These are phyloP conservation scores for Hypoxylon fuscum DNA, from an alignment of 495 filamentous ascomycete species.

Conservation along the genomic window DNA sequence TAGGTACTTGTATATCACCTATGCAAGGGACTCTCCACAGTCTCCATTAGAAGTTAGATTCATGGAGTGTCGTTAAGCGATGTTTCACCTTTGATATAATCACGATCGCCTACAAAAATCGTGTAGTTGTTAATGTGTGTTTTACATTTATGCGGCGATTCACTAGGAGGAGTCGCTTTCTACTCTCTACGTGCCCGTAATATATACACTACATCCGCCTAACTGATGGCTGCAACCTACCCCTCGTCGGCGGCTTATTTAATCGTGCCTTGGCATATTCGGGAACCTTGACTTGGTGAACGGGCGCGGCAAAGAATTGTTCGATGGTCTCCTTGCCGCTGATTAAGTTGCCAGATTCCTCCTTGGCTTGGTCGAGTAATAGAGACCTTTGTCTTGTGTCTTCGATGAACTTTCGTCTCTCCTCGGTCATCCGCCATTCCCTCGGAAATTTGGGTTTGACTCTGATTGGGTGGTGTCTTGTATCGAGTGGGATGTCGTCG, in stretches of 20 bases:
- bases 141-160: slow-evolving; percentile 18
- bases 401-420: slow-evolving; percentile 70
- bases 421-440: slow-evolving; percentile 79
- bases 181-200: slow-evolving; percentile 2
- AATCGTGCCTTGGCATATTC: slow-evolving; percentile 45
- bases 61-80: not conserved
- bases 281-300: slow-evolving; percentile 20
- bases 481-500: slow-evolving; percentile 88
- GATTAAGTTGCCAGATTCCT: slow-evolving; percentile 58
- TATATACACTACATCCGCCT: slow-evolving; percentile 13
- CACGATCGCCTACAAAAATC: too few species aligned
- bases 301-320: slow-evolving; percentile 42
- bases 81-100: too few species aligned
- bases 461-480: slow-evolving; percentile 83
- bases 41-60: too few species aligned
- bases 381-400: slow-evolving; percentile 61
- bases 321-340: slow-evolving; percentile 65
- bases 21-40: too few species aligned
- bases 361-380: slow-evolving; percentile 57
- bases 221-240: not conserved
- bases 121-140: too few species aligned
- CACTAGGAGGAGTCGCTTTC: not conserved
- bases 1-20: too few species aligned
- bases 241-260: not conserved
- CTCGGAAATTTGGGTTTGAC: slow-evolving; percentile 76